A percentile compares a stretch with the other conserved stretches of the same genome.
These are phyloP conservation scores for Talaromyces liani DNA, from an alignment of 495 filamentous ascomycete species.

Conservation along the genomic window DNA sequence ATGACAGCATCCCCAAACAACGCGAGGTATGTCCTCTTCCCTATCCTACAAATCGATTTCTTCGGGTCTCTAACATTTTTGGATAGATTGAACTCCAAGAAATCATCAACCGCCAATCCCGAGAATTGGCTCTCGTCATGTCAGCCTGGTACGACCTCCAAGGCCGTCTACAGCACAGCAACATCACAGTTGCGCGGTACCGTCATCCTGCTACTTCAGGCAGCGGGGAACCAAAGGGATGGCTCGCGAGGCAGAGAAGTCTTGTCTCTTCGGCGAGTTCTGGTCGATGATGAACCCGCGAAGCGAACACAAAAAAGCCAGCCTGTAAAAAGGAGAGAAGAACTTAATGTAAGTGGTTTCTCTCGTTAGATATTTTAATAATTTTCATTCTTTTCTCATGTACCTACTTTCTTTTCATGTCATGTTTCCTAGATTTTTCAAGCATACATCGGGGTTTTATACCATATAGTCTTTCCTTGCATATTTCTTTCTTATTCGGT, in stretches of 20 bases:
- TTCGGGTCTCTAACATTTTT: not conserved
- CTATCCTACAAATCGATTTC: not conserved
- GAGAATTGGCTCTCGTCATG: constrained; percentile 77
- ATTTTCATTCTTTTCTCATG: not conserved
- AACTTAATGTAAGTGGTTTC: not conserved
- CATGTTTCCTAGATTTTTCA: not conserved
- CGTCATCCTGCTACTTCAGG: constrained; percentile 22
- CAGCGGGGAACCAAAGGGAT: constrained; percentile 76
- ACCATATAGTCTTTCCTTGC: not conserved
- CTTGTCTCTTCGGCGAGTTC: constrained; percentile 39
- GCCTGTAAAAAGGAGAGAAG: not conserved
- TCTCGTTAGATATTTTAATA: not conserved
- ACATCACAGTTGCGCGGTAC: constrained; percentile 52
- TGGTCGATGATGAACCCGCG: too few species aligned
- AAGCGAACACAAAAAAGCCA: too few species aligned
- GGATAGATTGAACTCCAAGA: constrained; percentile 50
- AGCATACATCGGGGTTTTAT: not conserved
- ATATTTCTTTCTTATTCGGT: not conserved
- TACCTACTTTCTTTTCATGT: not conserved
- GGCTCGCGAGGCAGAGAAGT: constrained; percentile 83
- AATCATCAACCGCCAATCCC: constrained; percentile 60
- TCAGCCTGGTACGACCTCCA: constrained; percentile 91
- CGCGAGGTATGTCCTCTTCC: constrained; percentile 31
- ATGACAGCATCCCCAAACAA: constrained; percentile 39
- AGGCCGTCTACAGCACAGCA: constrained; percentile 78